Conservation (phyloP, 1,139 yeast genomes). For the Suhomyces ambrosiae region DNA sequence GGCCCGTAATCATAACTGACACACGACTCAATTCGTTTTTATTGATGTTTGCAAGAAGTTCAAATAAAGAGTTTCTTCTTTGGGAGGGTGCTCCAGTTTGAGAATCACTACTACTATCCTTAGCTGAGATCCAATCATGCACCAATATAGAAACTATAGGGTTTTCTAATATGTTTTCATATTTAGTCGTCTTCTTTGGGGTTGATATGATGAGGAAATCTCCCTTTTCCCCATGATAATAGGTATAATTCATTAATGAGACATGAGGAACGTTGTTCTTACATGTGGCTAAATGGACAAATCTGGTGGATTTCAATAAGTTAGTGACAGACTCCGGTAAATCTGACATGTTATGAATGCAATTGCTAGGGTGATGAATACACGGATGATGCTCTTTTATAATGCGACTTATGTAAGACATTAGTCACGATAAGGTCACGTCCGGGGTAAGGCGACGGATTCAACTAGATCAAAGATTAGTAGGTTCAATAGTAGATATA, state of each 20-base stretch:
- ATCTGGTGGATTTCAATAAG: conserved; percentile 59
- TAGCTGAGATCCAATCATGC: conserved; percentile 83
- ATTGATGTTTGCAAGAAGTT: conserved; percentile 69
- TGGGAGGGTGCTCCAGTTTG: conserved; percentile 22
- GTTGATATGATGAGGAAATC: conserved; percentile 69
- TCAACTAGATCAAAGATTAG: neutral
- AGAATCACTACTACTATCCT: conserved; percentile 20
- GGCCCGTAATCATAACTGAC: conserved; percentile 77
- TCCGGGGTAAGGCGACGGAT: neutral
- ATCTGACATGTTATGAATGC: conserved; percentile 5
- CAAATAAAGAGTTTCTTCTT: conserved; percentile 52
- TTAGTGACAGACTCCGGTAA: conserved; percentile 60
- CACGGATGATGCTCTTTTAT: neutral
- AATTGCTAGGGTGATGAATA: neutral
- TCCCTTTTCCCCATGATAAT: conserved; percentile 41
- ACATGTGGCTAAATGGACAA: conserved; percentile 82
- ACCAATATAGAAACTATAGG: conserved; percentile 77
- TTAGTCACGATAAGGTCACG: conserved; percentile 1
- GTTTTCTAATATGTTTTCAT: conserved; percentile 62
- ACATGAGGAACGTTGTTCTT: conserved; percentile 74
- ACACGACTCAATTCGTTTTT: conserved; percentile 75
- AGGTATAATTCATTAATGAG: conserved; percentile 85
- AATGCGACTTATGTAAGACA: neutral
- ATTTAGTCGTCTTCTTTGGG: conserved; percentile 69
- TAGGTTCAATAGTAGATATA: no score